Conservation (phyloP, 768 basidiomycete genomes). For the Xanthoconium stramineum region DNA sequence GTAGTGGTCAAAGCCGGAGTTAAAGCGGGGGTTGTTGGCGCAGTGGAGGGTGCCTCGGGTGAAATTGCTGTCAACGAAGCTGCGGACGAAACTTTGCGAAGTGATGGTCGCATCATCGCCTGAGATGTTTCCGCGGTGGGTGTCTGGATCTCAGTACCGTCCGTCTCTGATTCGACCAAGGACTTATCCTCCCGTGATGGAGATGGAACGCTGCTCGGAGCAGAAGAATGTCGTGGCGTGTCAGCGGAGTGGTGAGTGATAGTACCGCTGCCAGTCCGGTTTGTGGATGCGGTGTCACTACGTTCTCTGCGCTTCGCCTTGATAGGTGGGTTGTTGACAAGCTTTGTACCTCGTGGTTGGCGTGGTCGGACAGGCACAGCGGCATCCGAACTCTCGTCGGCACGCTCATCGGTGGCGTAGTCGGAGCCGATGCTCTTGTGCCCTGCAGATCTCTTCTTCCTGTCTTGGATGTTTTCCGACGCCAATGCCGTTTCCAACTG, state of each 20-base stretch:
- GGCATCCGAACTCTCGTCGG: slow-evolving; percentile 53
- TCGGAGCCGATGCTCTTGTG: slow-evolving; percentile 24
- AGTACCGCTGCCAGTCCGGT: slow-evolving; percentile 42
- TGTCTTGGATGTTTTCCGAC: slow-evolving; percentile 44
- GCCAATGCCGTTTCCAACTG: slow-evolving; percentile 77
- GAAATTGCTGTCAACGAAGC: slow-evolving; percentile 27
- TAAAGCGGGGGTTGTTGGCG: slow-evolving; percentile 36
- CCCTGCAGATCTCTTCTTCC: slow-evolving; percentile 30
- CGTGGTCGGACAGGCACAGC: slow-evolving; percentile 40
- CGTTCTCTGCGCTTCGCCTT: slow-evolving; percentile 45
- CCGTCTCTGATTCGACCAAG: slow-evolving; percentile 36
- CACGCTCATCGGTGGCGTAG: slow-evolving; percentile 46
- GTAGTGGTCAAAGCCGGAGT: slow-evolving; percentile 35
- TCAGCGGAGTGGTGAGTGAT: slow-evolving; percentile 26
- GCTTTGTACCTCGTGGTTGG: slow-evolving; percentile 35
- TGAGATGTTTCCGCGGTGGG: slow-evolving; percentile 31
- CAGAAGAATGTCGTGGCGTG: slow-evolving; percentile 29
- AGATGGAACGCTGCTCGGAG: slow-evolving; percentile 24
- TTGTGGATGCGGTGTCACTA: slow-evolving; percentile 65
- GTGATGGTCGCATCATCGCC: slow-evolving; percentile 8
- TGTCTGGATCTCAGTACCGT: slow-evolving; percentile 18
- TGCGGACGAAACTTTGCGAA: slow-evolving; percentile 36
- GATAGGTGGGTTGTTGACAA: slow-evolving; percentile 30
- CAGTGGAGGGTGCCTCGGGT: slow-evolving; percentile 21
- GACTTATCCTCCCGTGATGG: slow-evolving; percentile 34